A percentile compares a stretch with the other conserved stretches of the same genome.
phyloP scores from a whole-genome alignment of 129 eudicot species.

The Arctium minus region DNA sequence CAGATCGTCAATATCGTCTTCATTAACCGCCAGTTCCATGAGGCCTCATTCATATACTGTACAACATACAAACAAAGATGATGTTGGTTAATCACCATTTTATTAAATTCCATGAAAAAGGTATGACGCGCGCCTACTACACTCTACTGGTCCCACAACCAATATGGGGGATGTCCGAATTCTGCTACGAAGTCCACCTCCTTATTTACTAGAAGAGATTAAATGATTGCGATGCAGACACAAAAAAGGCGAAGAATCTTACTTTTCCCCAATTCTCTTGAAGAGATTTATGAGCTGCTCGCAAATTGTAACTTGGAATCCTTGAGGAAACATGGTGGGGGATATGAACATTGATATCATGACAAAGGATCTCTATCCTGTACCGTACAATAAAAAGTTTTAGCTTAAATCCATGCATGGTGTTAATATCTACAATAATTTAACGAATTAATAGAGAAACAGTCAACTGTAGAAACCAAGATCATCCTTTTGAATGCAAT shows the following conservation, averaged over 20 bases:
- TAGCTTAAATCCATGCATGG: not conserved
- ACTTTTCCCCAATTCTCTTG: slow-evolving; percentile 95
- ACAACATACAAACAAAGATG: not conserved
- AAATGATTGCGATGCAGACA: not conserved
- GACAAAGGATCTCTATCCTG: slow-evolving; percentile 96
- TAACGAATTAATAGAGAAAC: not conserved
- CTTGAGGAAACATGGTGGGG: slow-evolving; percentile 88
- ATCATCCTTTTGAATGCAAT: too few relatives aligned
- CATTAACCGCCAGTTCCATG: slow-evolving; percentile 98
- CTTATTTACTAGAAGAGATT: not conserved
- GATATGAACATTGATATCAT: slow-evolving; percentile 89
- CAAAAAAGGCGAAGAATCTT: slow-evolving; percentile 14
- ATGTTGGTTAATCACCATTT: not conserved
- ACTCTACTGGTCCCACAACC: too few relatives aligned
- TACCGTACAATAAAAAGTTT: not conserved
- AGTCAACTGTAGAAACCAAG: not conserved
- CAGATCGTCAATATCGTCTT: slow-evolving; percentile 82
- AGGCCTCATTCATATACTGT: slow-evolving; percentile 85
- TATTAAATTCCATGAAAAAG: not conserved
- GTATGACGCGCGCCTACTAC: too few relatives aligned
- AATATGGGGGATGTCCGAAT: too few relatives aligned
- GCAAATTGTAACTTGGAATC: slow-evolving; percentile 86
- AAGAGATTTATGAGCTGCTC: slow-evolving; percentile 82
- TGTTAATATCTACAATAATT: not conserved
- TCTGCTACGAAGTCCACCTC: too few relatives aligned